Evolutionary conservation across 768 basidiomycete species (phyloP).

Genomic region (Xerocomus potaroensis): DNA sequence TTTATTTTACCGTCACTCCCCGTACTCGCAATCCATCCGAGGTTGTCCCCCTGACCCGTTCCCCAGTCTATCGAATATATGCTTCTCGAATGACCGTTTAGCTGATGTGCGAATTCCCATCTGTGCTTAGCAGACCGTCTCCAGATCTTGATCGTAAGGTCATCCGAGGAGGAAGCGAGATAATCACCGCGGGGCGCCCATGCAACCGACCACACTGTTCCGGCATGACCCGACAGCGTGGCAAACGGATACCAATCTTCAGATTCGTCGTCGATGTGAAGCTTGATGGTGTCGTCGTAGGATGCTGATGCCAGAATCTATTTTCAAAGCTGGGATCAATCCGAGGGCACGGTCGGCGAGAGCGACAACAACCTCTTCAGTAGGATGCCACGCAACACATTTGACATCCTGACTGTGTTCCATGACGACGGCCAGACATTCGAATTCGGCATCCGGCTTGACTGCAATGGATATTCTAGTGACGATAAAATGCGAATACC

Average conservation of each 20-base stretch:
- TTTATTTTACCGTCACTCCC: conserved; percentile 84
- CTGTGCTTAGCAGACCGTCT: conserved; percentile 54
- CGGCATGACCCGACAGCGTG: conserved; percentile 75
- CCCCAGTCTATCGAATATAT: conserved; percentile 84
- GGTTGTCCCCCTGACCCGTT: conserved; percentile 34
- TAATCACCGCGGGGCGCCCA: conserved; percentile 77
- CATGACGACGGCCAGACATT: conserved; percentile 93
- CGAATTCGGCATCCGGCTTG: conserved; percentile 89
- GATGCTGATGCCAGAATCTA: conserved; percentile 95
- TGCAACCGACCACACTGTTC: conserved; percentile 89
- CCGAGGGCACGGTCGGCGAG: not conserved
- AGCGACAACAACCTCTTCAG: conserved; percentile 68
- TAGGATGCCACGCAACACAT: conserved; percentile 91
- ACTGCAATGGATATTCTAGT: conserved; percentile 40
- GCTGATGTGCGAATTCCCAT: conserved; percentile 58
- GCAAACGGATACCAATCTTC: conserved; percentile 92
- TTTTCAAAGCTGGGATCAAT: conserved; percentile 17
- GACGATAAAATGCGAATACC: not conserved
- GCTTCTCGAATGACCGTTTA: conserved; percentile 65
- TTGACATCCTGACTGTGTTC: conserved; percentile 98
- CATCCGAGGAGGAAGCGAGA: conserved; percentile 85
- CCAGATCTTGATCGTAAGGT: conserved; percentile 84
- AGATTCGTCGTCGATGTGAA: conserved; percentile 88
- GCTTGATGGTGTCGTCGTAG: conserved; percentile 94
- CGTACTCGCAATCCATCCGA: conserved; percentile 83